Evolutionary conservation across 73 alveolate genomes (phyloP), one percentile per base, ranked within the genome.

Genomic region (Paramecium sonneborni): DNA sequence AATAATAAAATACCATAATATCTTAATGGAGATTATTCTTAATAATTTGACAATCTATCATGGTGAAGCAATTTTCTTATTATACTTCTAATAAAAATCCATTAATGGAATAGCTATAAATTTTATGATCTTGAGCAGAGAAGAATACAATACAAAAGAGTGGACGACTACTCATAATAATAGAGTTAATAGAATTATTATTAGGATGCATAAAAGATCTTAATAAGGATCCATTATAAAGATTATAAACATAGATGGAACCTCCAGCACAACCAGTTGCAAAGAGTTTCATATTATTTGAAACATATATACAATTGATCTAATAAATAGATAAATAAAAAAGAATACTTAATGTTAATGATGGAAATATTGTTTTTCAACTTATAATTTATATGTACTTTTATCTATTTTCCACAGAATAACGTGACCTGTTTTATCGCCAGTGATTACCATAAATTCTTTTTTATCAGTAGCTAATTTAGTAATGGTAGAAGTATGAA

Each of bases 121-220:
- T 85, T 11, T 48, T 26, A 48, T 92, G 76, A 76, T 96, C 97
- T 21, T 76, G 85, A 35, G 79, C 52, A 41, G 98, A 95, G 85
- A 57, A 94, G 85, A 95, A 92, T 21, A 95, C 68, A 41, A 96
- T 67, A 20, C 48, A 26, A 14, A 30, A 30, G 12, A 67, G 44
- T 24, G 84, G 84, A 30, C 44, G 44, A 30, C 48, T 26, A 67
- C 48, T 30, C 23, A 67, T 21, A 6, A 67, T 7, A 8, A 92
- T 96, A 21, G 96, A 85, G 14, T 92, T 92, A 44, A 93, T 76
- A 14, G 98, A 95, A n/a, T 56, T 39, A 30, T 62, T 46, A n/a
- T 67, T 87, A 4, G 97, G 97, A 58, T 95, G 97, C 26, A n/a
- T 20, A 67, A 96, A 70, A 12, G 95, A 38, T 67, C 98, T 92